Evolutionary conservation across 768 basidiomycete species (phyloP).

Genomic region (Amanita fuliginea): DNA sequence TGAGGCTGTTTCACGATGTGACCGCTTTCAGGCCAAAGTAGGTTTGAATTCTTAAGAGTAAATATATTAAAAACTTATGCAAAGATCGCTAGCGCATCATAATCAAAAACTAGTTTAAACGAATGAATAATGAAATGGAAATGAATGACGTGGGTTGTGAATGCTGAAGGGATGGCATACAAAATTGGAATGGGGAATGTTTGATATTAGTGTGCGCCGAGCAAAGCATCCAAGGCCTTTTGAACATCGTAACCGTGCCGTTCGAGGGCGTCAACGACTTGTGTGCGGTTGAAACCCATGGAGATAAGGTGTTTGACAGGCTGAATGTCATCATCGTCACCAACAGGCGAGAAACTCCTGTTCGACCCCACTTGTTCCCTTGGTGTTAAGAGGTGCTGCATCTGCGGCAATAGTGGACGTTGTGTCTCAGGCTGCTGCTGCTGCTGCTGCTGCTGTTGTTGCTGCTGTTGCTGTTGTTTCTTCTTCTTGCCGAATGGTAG

Average conservation of each 20-base stretch:
- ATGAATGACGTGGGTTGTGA: not conserved
- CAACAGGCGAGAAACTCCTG: slow-evolving; percentile 35
- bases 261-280: slow-evolving; percentile 80
- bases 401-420: slow-evolving; percentile 26
- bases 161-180: not conserved
- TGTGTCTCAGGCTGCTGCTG: slow-evolving; percentile 26
- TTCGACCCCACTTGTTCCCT: slow-evolving; percentile 25
- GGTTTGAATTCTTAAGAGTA: not conserved
- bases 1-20: not conserved
- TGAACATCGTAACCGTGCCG: slow-evolving; percentile 73
- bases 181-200: not conserved
- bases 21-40: not conserved
- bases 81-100: not conserved
- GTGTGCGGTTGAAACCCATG: slow-evolving; percentile 85
- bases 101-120: not conserved
- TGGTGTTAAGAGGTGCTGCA: slow-evolving; percentile 21
- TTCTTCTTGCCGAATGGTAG: slow-evolving; percentile 73
- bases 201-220: slow-evolving; percentile 23
- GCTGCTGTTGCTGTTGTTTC: slow-evolving; percentile 35
- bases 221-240: slow-evolving; percentile 64
- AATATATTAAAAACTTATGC: not conserved
- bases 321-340: slow-evolving; percentile 57
- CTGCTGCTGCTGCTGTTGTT: slow-evolving; percentile 24
- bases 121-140: not conserved
- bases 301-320: slow-evolving; percentile 68